Evolutionary conservation across 495 filamentous ascomycete species (phyloP), one percentile per base, ranked within the genome.

Genomic region (Penicillium salamii): DNA sequence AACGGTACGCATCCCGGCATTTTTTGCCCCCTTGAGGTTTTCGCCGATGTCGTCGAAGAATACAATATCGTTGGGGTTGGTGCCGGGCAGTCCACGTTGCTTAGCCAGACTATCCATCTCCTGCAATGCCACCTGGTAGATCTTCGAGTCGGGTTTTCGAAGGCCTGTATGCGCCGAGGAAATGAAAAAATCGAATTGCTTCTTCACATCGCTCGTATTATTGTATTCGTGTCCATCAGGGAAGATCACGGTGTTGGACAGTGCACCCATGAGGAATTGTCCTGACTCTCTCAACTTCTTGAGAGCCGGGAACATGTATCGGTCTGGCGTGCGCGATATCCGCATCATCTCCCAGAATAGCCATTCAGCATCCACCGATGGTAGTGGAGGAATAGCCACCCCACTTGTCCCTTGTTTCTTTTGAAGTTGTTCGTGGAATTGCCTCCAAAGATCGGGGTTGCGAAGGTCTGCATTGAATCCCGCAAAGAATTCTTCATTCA

Each of bases 1-100:
- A 52, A 98, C 77, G 2, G 91, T 96, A 49, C 76, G 69, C 65
- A 97, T 86, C 20, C 93, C 93, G 9, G 82, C 65, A 43, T 69
- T 74, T 72, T 78, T 90, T 9, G 85, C 93, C 9, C 78, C 81
- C 72, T 90, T 92, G 56, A 97, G 66, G 65, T 98, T 98, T 72
- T 88, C 82, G 0, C 93, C 93, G 61, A 98, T 97, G 68, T 98
- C 93, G 74, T 98, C 93, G 41, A 97, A 66, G 66, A 98, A 97
- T 14, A 95, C 72, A 38, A 96, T 71, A 43, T 97, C 88, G 8
- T 72, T 76, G 0, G 87, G 69, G 51, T 68, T 68, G 0, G 91
- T 68, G 1, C 77, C 81, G 1, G 76, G 58, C 67, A 79, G 70
- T 11, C 78, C 79, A 50, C 64, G 74, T 43, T 68, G 67, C 65